Base-by-base conservation (phyloP, 768 basidiomycete species). In the Fomitopsis serialis region DNA sequence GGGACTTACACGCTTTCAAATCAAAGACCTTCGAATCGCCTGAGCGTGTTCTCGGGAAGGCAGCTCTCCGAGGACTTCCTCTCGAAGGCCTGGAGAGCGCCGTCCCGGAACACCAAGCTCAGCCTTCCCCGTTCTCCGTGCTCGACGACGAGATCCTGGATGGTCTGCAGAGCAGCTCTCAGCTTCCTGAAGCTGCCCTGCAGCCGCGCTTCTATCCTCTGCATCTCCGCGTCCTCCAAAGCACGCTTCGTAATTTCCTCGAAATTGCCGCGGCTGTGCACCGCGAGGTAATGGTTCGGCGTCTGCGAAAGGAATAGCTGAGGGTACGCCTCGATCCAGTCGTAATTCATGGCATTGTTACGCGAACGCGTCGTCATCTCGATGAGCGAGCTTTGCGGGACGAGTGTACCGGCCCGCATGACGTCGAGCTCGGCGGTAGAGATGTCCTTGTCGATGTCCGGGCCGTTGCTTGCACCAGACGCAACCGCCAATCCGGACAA, bases 241-340 rank as follows among this genome's bases (percentile, higher is more conserved):
- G 66, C 61, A 51, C 68, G 61, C 64, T 84, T 84, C 48, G 74
- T 68, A 7, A 85, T 68, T 10, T 68, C 64, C 3, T 63, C 59
- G 65, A 89, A 89, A 1, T 37, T 66, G 1, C 87, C 87, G 2
- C 72, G 65, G 13, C 70, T 61, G 63, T 89, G 87, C 40, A 77
- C 68, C 0, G 78, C 87, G 50, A 87, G 68, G 62, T 79, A 82
- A 54, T 82, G 74, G 58, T 80, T 76, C 1, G 75, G 68, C 0
- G 84, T 89, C 62, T 84, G 82, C 6, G 88, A 87, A 51, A 90
- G 75, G 63, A 78, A 84, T 12, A 89, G 67, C 62, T 89, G 87
- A 0, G 82, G 79, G 63, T 81, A 87, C 1, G 72, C 68, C 12
- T 86, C 83, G 25, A 61, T 69, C 85, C 85, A 88, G 60, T 84